Conservation (phyloP, 208 protist genomes). For the Phytomonas serpens region DNA sequence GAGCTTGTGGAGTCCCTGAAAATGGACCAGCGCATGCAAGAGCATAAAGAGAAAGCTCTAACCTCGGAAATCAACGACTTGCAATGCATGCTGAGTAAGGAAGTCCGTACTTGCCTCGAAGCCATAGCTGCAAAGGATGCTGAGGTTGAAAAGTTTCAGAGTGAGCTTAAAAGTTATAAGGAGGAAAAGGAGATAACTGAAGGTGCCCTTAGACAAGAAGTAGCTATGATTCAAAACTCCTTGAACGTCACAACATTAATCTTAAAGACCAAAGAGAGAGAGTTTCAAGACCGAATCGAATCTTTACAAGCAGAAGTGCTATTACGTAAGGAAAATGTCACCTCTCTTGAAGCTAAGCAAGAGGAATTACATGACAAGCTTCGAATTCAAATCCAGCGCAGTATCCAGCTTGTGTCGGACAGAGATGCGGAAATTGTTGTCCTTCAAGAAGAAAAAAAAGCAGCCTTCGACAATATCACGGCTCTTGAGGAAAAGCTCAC, state of each 20-base stretch:
- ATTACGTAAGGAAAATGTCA: not conserved
- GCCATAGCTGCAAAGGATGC: not conserved
- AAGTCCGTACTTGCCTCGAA: not conserved
- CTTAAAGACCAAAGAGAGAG: not conserved
- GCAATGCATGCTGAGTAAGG: not conserved
- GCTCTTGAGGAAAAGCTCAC: not conserved
- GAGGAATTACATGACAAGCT: not conserved
- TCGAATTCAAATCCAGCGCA: not conserved
- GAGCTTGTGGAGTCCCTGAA: not conserved
- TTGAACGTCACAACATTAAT: not conserved
- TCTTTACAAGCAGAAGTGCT: not conserved
- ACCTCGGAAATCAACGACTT: not conserved
- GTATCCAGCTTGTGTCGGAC: not conserved
- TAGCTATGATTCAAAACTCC: not conserved
- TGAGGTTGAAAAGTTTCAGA: not conserved
- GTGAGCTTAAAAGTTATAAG: not conserved
- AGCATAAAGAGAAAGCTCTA: not conserved
- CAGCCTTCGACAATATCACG: not conserved
- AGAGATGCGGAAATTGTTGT: not conserved
- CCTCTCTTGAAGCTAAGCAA: not conserved
- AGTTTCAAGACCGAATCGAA: not conserved
- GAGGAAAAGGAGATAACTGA: not conserved
- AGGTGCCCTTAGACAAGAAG: not conserved
- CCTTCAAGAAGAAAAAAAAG: not conserved
- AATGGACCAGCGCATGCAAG: not conserved